These are phyloP conservation scores for Citrus sinensis DNA, from an alignment of 345 rosid genomes.

Conservation along the genomic window DNA sequence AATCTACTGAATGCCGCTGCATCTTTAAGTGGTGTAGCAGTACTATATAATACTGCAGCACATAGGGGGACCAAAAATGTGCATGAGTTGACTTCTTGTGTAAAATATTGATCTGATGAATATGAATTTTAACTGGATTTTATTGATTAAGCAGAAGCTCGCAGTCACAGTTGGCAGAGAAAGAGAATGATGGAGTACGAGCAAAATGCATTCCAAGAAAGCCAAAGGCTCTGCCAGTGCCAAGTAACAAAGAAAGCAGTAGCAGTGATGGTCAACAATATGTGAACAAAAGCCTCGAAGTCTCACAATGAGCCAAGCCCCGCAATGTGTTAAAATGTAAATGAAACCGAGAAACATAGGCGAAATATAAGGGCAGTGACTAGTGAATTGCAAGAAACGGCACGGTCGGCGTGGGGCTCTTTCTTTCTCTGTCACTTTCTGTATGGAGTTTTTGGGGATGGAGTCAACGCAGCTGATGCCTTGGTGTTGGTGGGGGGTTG, in stretches of 20 bases:
- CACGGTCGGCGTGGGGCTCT: neutral
- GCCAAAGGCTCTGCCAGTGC: conserved; percentile 1
- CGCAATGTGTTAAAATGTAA: neutral
- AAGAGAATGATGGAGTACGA: conserved; percentile 20
- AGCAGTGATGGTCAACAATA: neutral
- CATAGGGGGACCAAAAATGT: neutral
- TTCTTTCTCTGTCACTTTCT: neutral
- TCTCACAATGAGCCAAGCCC: neutral
- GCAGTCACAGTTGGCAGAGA: conserved; percentile 17
- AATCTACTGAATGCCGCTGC: neutral
- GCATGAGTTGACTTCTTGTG: neutral
- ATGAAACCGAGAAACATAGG: conserved; percentile 3
- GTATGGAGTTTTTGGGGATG: neutral
- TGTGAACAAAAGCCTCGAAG: neutral
- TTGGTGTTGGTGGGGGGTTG: neutral
- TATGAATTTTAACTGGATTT: neutral
- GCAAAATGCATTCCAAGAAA: conserved; percentile 30
- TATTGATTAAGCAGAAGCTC: conserved; percentile 17
- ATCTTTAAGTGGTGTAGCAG: neutral
- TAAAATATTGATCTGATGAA: neutral
- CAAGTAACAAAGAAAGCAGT: neutral
- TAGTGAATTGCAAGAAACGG: conserved; percentile 5
- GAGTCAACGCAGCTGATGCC: conserved; percentile 14
- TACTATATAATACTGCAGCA: neutral
- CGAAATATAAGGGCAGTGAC: neutral